Percentiles rank a stretch among this genome's conserved stretches.
Evolutionary conservation across 306 rosid species (phyloP).

Genomic region (Rubus parviflorus): DNA sequence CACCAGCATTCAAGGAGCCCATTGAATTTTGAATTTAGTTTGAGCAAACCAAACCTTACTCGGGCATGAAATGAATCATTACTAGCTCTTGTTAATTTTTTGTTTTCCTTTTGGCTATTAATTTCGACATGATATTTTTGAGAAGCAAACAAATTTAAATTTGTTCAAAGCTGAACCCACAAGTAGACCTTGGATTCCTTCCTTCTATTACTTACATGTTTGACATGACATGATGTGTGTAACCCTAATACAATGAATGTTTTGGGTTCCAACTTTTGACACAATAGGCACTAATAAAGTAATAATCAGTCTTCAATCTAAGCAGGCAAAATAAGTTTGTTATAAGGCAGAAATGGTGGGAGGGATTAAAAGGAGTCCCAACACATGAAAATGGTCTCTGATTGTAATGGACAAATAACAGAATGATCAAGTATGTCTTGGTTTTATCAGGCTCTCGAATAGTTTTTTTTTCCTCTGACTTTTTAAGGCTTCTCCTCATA

Average conservation of each 20-base stretch:
- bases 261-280: conserved; percentile 21
- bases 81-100: too few relatives aligned
- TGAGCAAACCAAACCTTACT: background rate
- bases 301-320: background rate
- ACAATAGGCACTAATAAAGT: background rate
- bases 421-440: conserved; percentile 9
- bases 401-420: conserved; percentile 13
- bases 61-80: too few relatives aligned
- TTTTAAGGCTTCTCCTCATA: too few relatives aligned
- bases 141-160: conserved; percentile 25
- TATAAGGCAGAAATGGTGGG: conserved; percentile 29
- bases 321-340: conserved; percentile 15
- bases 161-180: conserved; percentile 24
- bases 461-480: too few relatives aligned
- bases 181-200: conserved; percentile 53
- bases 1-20: background rate
- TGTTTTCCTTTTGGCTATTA: too few relatives aligned
- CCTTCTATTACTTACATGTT: background rate
- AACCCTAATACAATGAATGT: conserved; percentile 4
- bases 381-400: conserved; percentile 11
- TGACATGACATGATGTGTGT: background rate
- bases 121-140: conserved; percentile 14
- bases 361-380: conserved; percentile 28
- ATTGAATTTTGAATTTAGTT: background rate
- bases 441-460: background rate